Evolutionary conservation across 208 protist genomes (phyloP).

Genomic region (Crithidia thermophila): DNA sequence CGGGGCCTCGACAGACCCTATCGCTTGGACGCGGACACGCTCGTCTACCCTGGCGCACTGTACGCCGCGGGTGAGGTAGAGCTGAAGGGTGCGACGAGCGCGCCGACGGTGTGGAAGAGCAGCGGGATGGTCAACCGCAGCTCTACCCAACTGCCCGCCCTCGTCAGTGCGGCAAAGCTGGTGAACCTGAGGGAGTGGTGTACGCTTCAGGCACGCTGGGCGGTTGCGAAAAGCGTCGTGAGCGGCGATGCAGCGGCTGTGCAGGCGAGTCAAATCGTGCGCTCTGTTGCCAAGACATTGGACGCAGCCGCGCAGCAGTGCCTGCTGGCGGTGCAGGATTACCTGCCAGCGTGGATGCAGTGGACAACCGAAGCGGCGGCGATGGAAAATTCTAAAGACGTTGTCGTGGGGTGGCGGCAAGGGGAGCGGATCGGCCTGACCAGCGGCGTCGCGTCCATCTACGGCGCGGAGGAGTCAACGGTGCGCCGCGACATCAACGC

Average conservation of each 20-base stretch:
- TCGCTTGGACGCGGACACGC: slow-evolving; percentile 22
- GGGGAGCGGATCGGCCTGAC: slow-evolving; percentile 26
- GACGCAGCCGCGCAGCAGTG: background rate
- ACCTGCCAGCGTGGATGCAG: background rate
- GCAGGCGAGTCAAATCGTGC: background rate
- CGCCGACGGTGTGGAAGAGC: slow-evolving; percentile 38
- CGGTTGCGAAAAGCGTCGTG: background rate
- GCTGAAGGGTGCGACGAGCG: slow-evolving; percentile 15
- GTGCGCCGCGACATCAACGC: background rate
- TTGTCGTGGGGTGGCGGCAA: slow-evolving; percentile 6
- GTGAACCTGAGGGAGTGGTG: slow-evolving; percentile 10
- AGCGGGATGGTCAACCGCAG: background rate
- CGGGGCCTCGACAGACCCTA: background rate
- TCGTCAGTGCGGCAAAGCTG: background rate
- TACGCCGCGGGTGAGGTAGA: slow-evolving; percentile 30
- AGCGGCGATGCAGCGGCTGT: background rate
- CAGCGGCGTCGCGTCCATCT: slow-evolving; percentile 12
- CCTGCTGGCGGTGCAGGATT: background rate
- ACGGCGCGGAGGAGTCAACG: slow-evolving; percentile 25
- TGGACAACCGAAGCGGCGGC: background rate
- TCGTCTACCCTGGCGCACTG: slow-evolving; percentile 33
- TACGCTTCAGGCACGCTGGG: slow-evolving; percentile 3
- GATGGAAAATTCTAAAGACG: background rate
- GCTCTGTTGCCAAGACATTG: background rate
- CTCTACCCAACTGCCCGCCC: slow-evolving; percentile 10